phyloP scores from a whole-genome alignment of 108 stramenopile species.

The Stephanodiscus minutulus region DNA sequence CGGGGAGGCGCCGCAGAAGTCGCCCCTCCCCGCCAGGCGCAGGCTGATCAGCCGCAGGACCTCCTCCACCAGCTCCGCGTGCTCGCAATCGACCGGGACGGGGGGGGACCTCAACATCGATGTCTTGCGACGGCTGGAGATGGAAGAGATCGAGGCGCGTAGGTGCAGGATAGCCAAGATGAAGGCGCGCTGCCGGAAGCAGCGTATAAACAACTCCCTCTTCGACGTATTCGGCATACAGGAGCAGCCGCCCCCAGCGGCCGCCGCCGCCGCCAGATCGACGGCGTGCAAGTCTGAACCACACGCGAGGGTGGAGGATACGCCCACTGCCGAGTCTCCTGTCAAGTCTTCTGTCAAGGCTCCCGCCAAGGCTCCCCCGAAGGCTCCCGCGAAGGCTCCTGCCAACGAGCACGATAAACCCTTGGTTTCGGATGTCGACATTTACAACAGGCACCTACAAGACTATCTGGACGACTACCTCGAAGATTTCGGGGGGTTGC shows the following conservation, averaged over 20 bases:
- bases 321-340: not conserved
- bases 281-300: not conserved
- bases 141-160: slow-evolving; percentile 31
- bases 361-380: not conserved
- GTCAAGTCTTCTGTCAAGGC: not conserved
- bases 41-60: not conserved
- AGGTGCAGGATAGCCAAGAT: slow-evolving; percentile 25
- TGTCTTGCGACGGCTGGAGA: slow-evolving; percentile 17
- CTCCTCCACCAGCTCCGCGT: not conserved
- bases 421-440: too few relatives aligned
- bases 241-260: not conserved
- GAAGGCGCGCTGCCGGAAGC: slow-evolving; percentile 13
- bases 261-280: not conserved
- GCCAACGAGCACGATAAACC: too few relatives aligned
- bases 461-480: slow-evolving; percentile 27
- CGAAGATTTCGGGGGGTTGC: slow-evolving; percentile 13
- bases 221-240: slow-evolving; percentile 36
- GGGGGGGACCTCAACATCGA: slow-evolving; percentile 13
- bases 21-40: not conserved
- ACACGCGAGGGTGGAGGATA: not conserved
- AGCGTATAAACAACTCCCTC: slow-evolving; percentile 13
- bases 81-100: not conserved
- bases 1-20: not conserved
- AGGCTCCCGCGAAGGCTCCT: too few relatives aligned
- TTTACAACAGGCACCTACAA: not conserved